Conservation (phyloP, 306 rosid genomes). For the Lithocarpus polystachyus region DNA sequence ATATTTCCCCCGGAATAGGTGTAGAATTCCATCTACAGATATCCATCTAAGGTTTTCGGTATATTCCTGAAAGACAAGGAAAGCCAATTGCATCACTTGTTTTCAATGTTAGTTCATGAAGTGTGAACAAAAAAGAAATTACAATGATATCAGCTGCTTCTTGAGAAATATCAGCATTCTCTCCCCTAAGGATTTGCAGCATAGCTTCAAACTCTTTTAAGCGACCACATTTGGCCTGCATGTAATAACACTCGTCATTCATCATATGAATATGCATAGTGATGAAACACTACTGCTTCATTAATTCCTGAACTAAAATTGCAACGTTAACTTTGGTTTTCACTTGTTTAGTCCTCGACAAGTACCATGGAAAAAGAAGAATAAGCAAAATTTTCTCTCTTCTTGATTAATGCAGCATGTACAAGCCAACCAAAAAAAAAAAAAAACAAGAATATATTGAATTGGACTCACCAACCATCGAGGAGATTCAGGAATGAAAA, state of each 20-base stretch:
- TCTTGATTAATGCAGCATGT: neutral
- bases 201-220: neutral
- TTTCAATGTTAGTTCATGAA: neutral
- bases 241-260: neutral
- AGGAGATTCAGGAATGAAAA: neutral
- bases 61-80: neutral
- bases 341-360: neutral
- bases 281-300: neutral
- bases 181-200: neutral
- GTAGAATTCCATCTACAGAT: neutral
- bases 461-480: constrained; percentile 3
- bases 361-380: neutral
- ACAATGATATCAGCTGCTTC: constrained; percentile 1
- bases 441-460: neutral
- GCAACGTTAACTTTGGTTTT: neutral
- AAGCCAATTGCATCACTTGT: neutral
- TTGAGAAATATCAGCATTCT: neutral
- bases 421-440: neutral
- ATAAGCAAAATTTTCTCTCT: neutral
- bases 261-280: neutral
- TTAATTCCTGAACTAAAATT: neutral
- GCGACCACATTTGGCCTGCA: neutral
- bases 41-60: neutral
- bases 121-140: neutral
- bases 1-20: neutral